Evolutionary conservation across 2,329 filamentous ascomycete genomes (phyloP).

Genomic region (Talaromyces sp.): DNA sequence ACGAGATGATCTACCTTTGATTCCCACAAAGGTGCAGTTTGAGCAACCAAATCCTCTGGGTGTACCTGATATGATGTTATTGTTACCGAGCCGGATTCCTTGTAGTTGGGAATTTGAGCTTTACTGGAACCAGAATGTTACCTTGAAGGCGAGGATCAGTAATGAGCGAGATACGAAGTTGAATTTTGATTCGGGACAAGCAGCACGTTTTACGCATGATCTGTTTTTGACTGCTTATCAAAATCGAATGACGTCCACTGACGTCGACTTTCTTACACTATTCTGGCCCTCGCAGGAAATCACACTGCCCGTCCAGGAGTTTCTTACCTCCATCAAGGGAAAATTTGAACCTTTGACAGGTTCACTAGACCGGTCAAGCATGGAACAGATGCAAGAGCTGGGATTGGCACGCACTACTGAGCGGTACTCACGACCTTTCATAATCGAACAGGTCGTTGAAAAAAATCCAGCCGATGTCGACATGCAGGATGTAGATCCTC

Average conservation of each 20-base stretch:
- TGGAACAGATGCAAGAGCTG: slow-evolving; percentile 14
- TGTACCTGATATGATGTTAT: slow-evolving; percentile 24
- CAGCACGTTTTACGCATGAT: slow-evolving; percentile 21
- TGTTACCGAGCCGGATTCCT: slow-evolving; percentile 26
- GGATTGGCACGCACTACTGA: slow-evolving; percentile 23
- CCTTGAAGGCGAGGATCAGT: slow-evolving; percentile 22
- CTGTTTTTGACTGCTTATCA: slow-evolving; percentile 24
- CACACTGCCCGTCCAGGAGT: slow-evolving; percentile 18
- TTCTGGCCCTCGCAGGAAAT: slow-evolving; percentile 22
- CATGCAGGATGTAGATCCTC: slow-evolving; percentile 7
- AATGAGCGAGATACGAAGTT: slow-evolving; percentile 8
- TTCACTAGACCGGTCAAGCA: neutral
- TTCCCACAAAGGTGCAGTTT: slow-evolving; percentile 24
- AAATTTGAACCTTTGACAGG: slow-evolving; percentile 7
- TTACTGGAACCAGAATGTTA: slow-evolving; percentile 29
- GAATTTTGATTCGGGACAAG: slow-evolving; percentile 13
- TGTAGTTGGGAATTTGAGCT: slow-evolving; percentile 26
- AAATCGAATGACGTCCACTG: slow-evolving; percentile 19
- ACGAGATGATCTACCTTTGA: slow-evolving; percentile 20
- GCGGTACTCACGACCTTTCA: slow-evolving; percentile 21
- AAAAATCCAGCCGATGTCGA: slow-evolving; percentile 15
- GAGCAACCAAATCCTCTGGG: slow-evolving; percentile 13
- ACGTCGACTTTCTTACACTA: slow-evolving; percentile 23
- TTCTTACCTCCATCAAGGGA: slow-evolving; percentile 22
- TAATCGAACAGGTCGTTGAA: slow-evolving; percentile 21